Base-by-base conservation (phyloP, 148 eudicot genomes). In the Spergularia bocconei region DNA sequence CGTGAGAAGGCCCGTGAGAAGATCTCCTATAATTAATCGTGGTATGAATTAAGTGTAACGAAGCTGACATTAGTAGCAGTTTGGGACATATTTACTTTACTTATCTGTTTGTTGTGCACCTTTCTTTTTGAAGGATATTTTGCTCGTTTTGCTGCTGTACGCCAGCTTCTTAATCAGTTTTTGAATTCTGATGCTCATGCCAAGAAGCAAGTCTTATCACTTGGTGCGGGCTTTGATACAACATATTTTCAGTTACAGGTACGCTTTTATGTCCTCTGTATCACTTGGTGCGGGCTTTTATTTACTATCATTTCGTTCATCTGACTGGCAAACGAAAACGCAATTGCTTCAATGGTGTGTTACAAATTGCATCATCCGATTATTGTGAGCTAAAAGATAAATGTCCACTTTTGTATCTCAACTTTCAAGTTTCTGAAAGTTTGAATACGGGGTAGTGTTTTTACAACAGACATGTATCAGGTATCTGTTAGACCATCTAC, bases 221-320 rank as follows among this genome's bases (percentile, higher is more conserved):
- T 96, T 74, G 99, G 98, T 77, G 97, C 99, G 63, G 96, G 96
- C 72, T 96, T 96, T 84, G 99, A 96, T 82, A 96, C 99, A 19
- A 96, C 98, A 67, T 96, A 82, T 85, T 96, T 96, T 80, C 93
- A 89, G 88, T 79, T 96, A 86, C 89, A 92, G 98, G 99, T 91
- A 80, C 25, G 11, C 3, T 59, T 25, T 13, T 69, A 56, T 51
- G 10, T 72, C 13, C n/a, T 52, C 7, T 21, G 33, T 59, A 59
- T 44, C 48, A 44, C 36, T 29, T 29, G 36, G n/a, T n/a, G n/a
- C n/a, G n/a, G n/a, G n/a, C n/a, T n/a, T n/a, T n/a, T 39, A 39
- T 6, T 39, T 39, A 2, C 44, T 39, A 39, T 44, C 48, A 44
- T 44, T 9, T 29, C 36, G 3, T 9, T 44, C 48, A 44, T 44